Evolutionary conservation across 805 yeast species (phyloP).

Genomic region (Grigorovia transvaalensis): DNA sequence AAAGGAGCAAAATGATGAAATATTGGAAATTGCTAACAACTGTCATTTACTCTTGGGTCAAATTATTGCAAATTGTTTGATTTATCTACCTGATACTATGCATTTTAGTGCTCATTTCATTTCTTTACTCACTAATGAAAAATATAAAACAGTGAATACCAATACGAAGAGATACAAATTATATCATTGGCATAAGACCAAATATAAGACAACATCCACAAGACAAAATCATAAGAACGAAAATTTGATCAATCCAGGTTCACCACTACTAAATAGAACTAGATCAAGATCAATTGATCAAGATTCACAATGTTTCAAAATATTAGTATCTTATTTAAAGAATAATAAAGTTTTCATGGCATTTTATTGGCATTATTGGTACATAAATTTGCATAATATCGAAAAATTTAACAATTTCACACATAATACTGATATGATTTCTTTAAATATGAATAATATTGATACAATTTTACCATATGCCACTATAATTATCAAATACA

Average conservation of each 20-base stretch:
- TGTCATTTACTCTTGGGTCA: slow-evolving; percentile 24
- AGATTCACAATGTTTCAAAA: slow-evolving; percentile 11
- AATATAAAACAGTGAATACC: neutral
- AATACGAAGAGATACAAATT: slow-evolving; percentile 1
- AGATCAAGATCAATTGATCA: neutral
- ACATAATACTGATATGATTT: neutral
- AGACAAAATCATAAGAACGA: slow-evolving; percentile 5
- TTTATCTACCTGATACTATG: slow-evolving; percentile 20
- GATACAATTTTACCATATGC: slow-evolving; percentile 11
- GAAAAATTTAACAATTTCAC: neutral
- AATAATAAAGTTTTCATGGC: slow-evolving; percentile 20
- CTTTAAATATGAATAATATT: neutral
- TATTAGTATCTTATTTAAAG: slow-evolving; percentile 24
- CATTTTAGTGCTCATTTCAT: slow-evolving; percentile 14
- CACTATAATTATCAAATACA: slow-evolving; percentile 11
- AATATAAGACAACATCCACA: neutral
- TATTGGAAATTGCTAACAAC: slow-evolving; percentile 5
- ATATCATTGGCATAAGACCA: slow-evolving; percentile 16
- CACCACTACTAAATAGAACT: neutral
- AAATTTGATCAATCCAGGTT: slow-evolving; percentile 2
- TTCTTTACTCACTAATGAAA: neutral
- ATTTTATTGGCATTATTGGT: slow-evolving; percentile 29
- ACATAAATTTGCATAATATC: slow-evolving; percentile 6
- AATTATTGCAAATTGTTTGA: slow-evolving; percentile 23
- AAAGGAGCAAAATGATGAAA: neutral